A percentile compares a stretch with the other conserved stretches of the same genome.
Evolutionary conservation across 192 early-diverging fungal species (phyloP).

Genomic region (Dissophora ornata): DNA sequence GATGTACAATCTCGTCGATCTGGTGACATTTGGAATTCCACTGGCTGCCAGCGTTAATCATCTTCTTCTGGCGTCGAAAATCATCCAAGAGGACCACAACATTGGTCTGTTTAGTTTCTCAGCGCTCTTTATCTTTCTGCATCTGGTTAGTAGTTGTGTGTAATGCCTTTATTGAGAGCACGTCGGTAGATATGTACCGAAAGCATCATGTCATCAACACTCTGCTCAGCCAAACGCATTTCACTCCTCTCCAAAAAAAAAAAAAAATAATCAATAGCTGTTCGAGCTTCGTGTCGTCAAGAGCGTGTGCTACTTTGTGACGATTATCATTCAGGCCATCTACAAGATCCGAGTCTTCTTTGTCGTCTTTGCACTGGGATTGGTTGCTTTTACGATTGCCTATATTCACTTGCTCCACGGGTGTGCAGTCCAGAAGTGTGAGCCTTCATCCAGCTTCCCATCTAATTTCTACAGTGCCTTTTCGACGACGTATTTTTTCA

Average conservation of each 20-base stretch:
- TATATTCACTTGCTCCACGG: constrained; percentile 11
- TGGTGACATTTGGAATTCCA: background rate
- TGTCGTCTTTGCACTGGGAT: constrained; percentile 1
- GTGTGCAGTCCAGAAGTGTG: background rate
- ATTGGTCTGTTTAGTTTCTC: constrained; percentile 14
- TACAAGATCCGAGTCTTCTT: constrained; percentile 21
- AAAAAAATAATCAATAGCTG: no score
- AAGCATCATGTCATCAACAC: no score
- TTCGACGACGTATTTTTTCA: no score
- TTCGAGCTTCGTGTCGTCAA: constrained; percentile 12
- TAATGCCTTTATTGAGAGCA: no score
- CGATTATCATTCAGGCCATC: constrained; percentile 7
- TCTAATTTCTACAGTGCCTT: constrained; percentile 2
- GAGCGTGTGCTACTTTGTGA: constrained; percentile 10
- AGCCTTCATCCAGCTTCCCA: background rate
- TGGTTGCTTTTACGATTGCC: constrained; percentile 15
- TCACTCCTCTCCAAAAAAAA: no score
- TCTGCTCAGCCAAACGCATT: no score
- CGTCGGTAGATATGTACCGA: no score
- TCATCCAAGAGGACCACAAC: background rate
- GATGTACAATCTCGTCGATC: constrained; percentile 5
- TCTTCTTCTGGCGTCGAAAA: no score
- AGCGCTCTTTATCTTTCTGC: constrained; percentile 1
- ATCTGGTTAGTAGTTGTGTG: constrained; percentile 2
- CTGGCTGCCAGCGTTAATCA: constrained; percentile 6